Base-by-base conservation (phyloP, 2,329 filamentous ascomycete genomes). In the Dothistroma pini region DNA sequence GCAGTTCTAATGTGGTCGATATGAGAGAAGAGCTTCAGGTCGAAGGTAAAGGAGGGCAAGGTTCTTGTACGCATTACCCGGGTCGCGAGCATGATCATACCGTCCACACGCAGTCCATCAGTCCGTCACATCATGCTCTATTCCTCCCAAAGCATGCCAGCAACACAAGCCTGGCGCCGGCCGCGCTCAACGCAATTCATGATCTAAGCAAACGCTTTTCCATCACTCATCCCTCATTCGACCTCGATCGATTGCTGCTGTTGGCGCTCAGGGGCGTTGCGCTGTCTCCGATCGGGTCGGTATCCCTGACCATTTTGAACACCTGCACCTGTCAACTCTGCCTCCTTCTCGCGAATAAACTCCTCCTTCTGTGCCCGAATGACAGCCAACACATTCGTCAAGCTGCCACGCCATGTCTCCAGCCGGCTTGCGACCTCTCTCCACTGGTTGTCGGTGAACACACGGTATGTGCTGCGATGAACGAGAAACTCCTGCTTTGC, bases 361-460 rank as follows among this genome's bases (percentile, higher is more conserved):
- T 90, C 88, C 78, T 88, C 83, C 82, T 96, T 89, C 81, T 96
- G 91, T 74, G 85, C 82, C 72, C 88, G 86, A 68, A 97, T 84
- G 51, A 95, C 90, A 59, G 82, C 81, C 69, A 96, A 81, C 19
- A 99, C 92, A 68, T 86, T 86, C 73, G 86, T 84, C 71, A 97
- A 81, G 70, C 90, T 93, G 70, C 86, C 83, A 76, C 89, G 88
- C 93, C 93, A 97, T 76, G 92, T 90, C 79, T 96, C 93, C 71
- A 99, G 81, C 64, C 93, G 85, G 66, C 89, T 91, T 63, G 91
- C 90, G 57, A 99, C 89, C 81, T 99, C 93, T 70, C 90, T 87
- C 92, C 96, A 99, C 81, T 99, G 95, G 84, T 96, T 96, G 81
- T 96, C 91, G 70, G 91, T 91, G 73, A 99, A 99, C 58, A 97